Evolutionary conservation across 169 alveolate species (phyloP).

Genomic region (Eimeria necatrix): DNA sequence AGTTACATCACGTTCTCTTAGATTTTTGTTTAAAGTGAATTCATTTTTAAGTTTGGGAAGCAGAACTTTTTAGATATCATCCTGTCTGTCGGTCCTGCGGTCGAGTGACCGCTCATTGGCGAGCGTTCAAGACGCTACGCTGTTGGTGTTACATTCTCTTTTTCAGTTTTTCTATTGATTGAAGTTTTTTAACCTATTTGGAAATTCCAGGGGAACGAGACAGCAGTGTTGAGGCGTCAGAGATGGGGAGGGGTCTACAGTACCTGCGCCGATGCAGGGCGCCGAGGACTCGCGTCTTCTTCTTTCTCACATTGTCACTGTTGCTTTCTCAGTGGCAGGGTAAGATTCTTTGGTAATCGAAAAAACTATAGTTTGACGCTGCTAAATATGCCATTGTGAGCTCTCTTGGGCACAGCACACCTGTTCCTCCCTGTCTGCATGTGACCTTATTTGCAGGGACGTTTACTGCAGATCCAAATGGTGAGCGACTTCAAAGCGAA

Average conservation of each 20-base stretch:
- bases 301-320: background rate
- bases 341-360: background rate
- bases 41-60: no score
- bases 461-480: background rate
- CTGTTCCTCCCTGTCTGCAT: background rate
- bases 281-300: background rate
- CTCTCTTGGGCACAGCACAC: background rate
- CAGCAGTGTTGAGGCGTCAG: background rate
- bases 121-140: background rate
- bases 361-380: background rate
- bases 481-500: background rate
- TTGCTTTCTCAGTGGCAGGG: background rate
- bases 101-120: slow-evolving; percentile 12
- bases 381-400: background rate
- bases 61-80: no score
- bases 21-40: no score
- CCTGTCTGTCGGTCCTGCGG: no score
- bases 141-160: background rate
- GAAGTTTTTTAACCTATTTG: background rate
- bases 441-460: background rate
- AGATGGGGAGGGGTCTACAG: background rate
- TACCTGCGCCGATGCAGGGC: background rate
- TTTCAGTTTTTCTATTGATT: background rate
- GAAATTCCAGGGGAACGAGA: background rate
- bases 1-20: no score